These are phyloP conservation scores for Heterobasidion annosum DNA, from an alignment of 1,284 basidiomycete species.

Conservation along the genomic window DNA sequence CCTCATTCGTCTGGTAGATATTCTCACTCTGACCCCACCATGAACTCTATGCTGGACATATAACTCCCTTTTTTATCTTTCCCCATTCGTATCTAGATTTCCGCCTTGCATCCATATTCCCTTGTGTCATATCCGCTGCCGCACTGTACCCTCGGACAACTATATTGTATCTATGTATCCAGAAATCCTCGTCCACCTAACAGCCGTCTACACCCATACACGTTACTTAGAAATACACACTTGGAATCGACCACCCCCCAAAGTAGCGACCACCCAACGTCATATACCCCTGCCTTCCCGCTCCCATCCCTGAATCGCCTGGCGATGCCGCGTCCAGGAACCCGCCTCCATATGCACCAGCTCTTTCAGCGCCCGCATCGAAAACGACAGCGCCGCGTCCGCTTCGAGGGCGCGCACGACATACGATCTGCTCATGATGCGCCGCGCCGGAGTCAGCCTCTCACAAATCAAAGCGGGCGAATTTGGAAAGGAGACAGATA, in stretches of 20 bases:
- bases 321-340: constrained; percentile 30
- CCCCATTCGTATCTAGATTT: no score
- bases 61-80: no score
- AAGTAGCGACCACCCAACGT: background rate
- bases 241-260: background rate
- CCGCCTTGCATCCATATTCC: no score
- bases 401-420: constrained; percentile 33
- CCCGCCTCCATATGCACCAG: constrained; percentile 30
- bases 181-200: no score
- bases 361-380: constrained; percentile 23
- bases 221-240: no score
- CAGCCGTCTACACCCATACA: no score
- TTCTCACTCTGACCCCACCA: no score
- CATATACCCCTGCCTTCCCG: constrained; percentile 7
- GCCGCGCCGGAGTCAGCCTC: background rate
- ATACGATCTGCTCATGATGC: constrained; percentile 28
- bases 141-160: no score
- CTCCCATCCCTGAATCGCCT: constrained; percentile 23
- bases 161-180: no score
- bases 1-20: no score
- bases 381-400: constrained; percentile 29
- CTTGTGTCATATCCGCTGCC: no score
- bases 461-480: background rate
- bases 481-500: background rate
- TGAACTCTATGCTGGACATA: no score